Evolutionary conservation across 2,329 filamentous ascomycete species (phyloP), one percentile per base, ranked within the genome.

Genomic region (Fusarium sp.): DNA sequence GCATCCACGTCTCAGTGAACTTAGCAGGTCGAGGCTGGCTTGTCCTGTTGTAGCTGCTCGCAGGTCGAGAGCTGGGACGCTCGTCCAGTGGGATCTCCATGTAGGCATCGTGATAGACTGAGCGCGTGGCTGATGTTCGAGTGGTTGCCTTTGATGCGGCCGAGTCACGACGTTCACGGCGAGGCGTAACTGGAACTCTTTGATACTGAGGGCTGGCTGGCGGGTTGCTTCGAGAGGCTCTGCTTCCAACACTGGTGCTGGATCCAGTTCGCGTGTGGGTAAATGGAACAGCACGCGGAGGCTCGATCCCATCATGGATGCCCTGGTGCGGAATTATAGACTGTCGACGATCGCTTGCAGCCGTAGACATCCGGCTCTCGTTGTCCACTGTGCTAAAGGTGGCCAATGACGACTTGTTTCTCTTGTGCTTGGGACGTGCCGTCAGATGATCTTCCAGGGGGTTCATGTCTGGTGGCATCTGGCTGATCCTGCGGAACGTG

Each of bases 391-490:
- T 88, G 73, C 83, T 84, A 8, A 81, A 80, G 3, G 86, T 89
- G 5, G 85, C 83, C 31, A 90, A 78, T 2, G 88, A 90, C 1
- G 88, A 89, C 82, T 89, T 90, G 82, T 94, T 95, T 79, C 93
- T 91, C 86, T 95, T 95, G 84, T 97, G 95, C 58, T 78, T 79
- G 67, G 83, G 85, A 27, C 92, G 90, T 13, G 94, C 92, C 2
- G 95, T 98, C 67, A 97, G 85, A 78, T 96, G 92, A 75, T 94
- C 91, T 81, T 98, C 95, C 16, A 98, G 87, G 2, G 96, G 96
- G 81, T 98, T 98, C 93, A 98, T 95, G 80, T 98, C 96, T 0
- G 96, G 95, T 7, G 96, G 96, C 81, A 98, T 88, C 22, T 88
- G 86, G 6, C 92, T 88, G 78, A 98, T 98, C 79, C 93, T 93